Conservation (phyloP, 805 yeast genomes). For the Monosporozyma servazzii region DNA sequence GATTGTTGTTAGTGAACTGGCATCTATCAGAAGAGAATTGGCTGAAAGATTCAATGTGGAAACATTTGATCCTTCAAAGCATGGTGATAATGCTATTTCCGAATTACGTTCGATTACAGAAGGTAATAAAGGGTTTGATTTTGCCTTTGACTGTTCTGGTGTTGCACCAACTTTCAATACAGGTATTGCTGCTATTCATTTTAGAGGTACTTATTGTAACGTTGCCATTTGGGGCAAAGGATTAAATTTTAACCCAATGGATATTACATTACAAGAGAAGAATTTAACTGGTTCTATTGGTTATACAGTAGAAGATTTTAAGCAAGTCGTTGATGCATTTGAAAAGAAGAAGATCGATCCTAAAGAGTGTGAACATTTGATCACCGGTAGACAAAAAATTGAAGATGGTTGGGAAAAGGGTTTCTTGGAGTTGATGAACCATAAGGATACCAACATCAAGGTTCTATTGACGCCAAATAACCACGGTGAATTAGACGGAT, state of each 20-base stretch:
- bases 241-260: constrained; percentile 45
- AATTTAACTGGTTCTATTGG: constrained; percentile 53
- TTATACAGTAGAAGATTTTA: constrained; percentile 47
- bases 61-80: constrained; percentile 40
- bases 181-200: constrained; percentile 40
- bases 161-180: constrained; percentile 42
- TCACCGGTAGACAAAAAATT: constrained; percentile 44
- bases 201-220: constrained; percentile 51
- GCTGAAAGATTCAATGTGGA: constrained; percentile 41
- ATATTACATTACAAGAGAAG: constrained; percentile 46
- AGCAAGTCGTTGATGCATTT: constrained; percentile 45
- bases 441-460: constrained; percentile 49
- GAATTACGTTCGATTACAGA: constrained; percentile 34
- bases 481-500: constrained; percentile 24
- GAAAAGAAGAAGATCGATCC: constrained; percentile 37
- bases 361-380: constrained; percentile 37
- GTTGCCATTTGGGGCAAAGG: constrained; percentile 58
- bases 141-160: constrained; percentile 48
- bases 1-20: constrained; percentile 45
- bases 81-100: constrained; percentile 30
- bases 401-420: constrained; percentile 48
- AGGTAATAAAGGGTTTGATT: constrained; percentile 40
- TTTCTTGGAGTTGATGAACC: constrained; percentile 38
- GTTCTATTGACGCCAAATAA: constrained; percentile 43
- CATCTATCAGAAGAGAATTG: constrained; percentile 39